Conservation (phyloP, 75 land plant genomes). For the Isoetes taiwanensis region DNA sequence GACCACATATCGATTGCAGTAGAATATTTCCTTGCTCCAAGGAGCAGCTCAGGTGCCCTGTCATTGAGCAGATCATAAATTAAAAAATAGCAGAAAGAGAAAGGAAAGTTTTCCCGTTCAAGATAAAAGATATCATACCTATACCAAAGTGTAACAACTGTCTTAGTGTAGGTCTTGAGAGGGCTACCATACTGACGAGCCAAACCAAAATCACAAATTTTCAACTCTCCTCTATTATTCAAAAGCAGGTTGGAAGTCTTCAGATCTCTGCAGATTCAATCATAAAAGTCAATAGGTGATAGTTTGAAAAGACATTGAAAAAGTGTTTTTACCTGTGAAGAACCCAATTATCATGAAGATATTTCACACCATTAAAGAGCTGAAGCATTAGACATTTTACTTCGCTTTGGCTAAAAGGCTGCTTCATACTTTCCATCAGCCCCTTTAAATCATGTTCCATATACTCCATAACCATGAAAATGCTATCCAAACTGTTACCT, state of each 20-base stretch:
- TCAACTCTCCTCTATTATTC: conserved; percentile 22
- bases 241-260: conserved; percentile 29
- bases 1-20: conserved; percentile 99
- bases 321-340: conserved; percentile 15
- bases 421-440: conserved; percentile 22
- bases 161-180: conserved; percentile 15
- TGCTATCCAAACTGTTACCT: conserved; percentile 10
- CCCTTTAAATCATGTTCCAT: conserved; percentile 32
- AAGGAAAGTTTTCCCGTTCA: too few relatives aligned
- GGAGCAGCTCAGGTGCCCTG: conserved; percentile 92
- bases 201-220: conserved; percentile 27
- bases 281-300: neutral
- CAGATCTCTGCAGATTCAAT: conserved; percentile 14
- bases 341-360: conserved; percentile 30
- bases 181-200: conserved; percentile 34
- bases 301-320: neutral
- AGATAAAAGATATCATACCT: conserved; percentile 1
- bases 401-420: conserved; percentile 26
- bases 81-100: too few relatives aligned
- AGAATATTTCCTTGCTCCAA: conserved; percentile 82
- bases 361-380: conserved; percentile 23
- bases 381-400: conserved; percentile 25
- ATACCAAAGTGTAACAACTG: conserved; percentile 34
- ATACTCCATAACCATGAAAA: conserved; percentile 33
- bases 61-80: too few relatives aligned